phyloP scores from a whole-genome alignment of 2,329 filamentous ascomycete genomes.

The Lachnellula cervina region DNA sequence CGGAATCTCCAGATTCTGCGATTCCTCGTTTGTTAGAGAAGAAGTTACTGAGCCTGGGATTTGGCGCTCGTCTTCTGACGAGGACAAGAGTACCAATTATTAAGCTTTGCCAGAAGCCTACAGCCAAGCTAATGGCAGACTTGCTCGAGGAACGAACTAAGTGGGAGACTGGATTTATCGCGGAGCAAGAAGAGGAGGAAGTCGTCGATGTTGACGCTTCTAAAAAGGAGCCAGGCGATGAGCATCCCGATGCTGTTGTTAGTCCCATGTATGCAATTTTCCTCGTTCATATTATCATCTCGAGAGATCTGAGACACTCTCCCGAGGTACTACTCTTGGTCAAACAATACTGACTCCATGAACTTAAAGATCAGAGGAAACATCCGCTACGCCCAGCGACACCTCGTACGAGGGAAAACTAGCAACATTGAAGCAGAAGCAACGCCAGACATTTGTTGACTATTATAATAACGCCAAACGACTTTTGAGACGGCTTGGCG shows the following conservation, averaged over 20 bases:
- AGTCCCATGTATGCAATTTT: not conserved
- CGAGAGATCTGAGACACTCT: too few species aligned
- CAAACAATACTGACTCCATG: too few species aligned
- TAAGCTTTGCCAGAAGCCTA: slow-evolving; percentile 73
- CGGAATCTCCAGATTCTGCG: slow-evolving; percentile 50
- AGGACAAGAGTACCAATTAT: slow-evolving; percentile 81
- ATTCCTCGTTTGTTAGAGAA: slow-evolving; percentile 74
- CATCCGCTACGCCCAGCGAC: not conserved
- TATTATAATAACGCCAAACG: slow-evolving; percentile 30
- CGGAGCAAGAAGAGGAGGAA: slow-evolving; percentile 31
- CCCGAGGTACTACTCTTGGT: too few species aligned
- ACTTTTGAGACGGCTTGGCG: slow-evolving; percentile 25
- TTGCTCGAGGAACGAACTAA: slow-evolving; percentile 62
- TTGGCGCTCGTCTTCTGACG: slow-evolving; percentile 72
- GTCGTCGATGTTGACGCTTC: slow-evolving; percentile 8
- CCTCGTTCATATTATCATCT: too few species aligned
- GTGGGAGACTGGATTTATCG: slow-evolving; percentile 58
- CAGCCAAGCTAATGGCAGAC: slow-evolving; percentile 52
- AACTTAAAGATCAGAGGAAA: not conserved
- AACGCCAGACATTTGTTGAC: slow-evolving; percentile 26
- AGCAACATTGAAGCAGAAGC: slow-evolving; percentile 26
- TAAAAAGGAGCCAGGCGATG: slow-evolving; percentile 10
- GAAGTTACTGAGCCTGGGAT: slow-evolving; percentile 63
- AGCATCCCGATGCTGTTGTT: slow-evolving; percentile 18
- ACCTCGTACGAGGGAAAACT: slow-evolving; percentile 12